phyloP scores from a whole-genome alignment of 1,139 yeast species.

The Nakaseomyces uthaithaninus region DNA sequence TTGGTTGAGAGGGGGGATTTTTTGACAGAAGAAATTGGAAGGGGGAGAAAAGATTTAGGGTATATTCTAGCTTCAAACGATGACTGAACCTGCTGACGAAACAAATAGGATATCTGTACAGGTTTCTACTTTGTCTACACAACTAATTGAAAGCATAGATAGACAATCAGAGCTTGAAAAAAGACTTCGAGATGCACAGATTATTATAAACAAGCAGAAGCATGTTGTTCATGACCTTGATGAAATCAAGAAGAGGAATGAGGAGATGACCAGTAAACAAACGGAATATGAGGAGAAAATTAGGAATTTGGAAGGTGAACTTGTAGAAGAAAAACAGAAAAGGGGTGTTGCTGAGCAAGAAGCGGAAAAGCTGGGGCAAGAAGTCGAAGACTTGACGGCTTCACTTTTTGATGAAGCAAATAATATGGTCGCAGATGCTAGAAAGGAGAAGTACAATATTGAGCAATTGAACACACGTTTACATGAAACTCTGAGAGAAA shows the following conservation, averaged over 20 bases:
- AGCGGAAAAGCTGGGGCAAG: constrained; percentile 51
- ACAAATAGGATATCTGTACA: constrained; percentile 44
- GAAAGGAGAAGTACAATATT: constrained; percentile 47
- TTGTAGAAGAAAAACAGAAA: constrained; percentile 34
- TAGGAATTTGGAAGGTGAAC: constrained; percentile 29
- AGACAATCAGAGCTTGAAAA: constrained; percentile 47
- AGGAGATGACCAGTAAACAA: constrained; percentile 31
- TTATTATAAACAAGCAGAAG: constrained; percentile 21
- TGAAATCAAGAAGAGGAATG: constrained; percentile 14
- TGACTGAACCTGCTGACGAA: constrained; percentile 27
- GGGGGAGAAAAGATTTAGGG: neutral
- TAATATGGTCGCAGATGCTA: constrained; percentile 67
- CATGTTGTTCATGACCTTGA: constrained; percentile 14
- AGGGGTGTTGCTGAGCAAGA: constrained; percentile 50
- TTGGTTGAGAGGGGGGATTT: too few species aligned
- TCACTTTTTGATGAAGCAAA: constrained; percentile 75
- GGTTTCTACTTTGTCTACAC: constrained; percentile 50
- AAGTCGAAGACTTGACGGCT: constrained; percentile 70
- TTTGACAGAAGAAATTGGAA: too few species aligned
- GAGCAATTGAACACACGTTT: constrained; percentile 45
- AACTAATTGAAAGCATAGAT: constrained; percentile 52
- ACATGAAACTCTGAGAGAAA: constrained; percentile 60
- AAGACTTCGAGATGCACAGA: constrained; percentile 27
- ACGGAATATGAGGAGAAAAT: constrained; percentile 34
- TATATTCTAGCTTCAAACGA: neutral